Conservation (phyloP, 2,329 filamentous ascomycete genomes). For the Ilyonectria sp. region DNA sequence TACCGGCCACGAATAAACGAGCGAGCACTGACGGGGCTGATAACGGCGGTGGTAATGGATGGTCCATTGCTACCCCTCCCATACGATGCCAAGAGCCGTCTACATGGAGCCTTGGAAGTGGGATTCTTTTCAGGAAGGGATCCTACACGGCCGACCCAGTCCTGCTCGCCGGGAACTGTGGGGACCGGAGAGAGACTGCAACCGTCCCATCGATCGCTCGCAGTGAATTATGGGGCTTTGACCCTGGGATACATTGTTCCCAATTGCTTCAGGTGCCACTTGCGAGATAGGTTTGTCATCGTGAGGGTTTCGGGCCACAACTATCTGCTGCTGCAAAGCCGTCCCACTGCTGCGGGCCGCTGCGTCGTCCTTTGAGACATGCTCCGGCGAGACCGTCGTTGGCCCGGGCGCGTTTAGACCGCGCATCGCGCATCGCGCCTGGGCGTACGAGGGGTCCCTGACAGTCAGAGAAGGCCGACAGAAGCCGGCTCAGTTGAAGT, state of each 20-base stretch:
- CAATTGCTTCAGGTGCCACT: conserved; percentile 1
- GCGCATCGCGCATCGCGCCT: conserved; percentile 18
- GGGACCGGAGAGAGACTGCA: conserved; percentile 25
- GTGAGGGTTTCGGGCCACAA: background rate
- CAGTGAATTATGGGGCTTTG: conserved; percentile 15
- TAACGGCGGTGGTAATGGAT: conserved; percentile 23
- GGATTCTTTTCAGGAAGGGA: conserved; percentile 11
- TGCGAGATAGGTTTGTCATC: background rate
- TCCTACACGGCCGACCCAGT: background rate
- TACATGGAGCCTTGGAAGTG: conserved; percentile 15
- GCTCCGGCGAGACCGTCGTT: conserved; percentile 18
- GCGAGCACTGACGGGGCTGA: conserved; percentile 28
- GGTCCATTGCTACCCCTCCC: conserved; percentile 15
- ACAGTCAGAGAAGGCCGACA: conserved; percentile 29
- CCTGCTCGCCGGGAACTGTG: conserved; percentile 8
- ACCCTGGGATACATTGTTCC: background rate
- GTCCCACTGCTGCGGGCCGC: conserved; percentile 16
- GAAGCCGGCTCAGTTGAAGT: conserved; percentile 19
- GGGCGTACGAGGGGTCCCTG: conserved; percentile 3
- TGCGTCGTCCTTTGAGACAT: background rate
- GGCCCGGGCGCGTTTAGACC: conserved; percentile 14
- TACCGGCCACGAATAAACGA: conserved; percentile 21
- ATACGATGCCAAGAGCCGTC: conserved; percentile 15
- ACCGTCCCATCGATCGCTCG: conserved; percentile 20
- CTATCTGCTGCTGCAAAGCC: conserved; percentile 13